Conservation (phyloP, 768 basidiomycete species). For the Albatrellus ellisii region DNA sequence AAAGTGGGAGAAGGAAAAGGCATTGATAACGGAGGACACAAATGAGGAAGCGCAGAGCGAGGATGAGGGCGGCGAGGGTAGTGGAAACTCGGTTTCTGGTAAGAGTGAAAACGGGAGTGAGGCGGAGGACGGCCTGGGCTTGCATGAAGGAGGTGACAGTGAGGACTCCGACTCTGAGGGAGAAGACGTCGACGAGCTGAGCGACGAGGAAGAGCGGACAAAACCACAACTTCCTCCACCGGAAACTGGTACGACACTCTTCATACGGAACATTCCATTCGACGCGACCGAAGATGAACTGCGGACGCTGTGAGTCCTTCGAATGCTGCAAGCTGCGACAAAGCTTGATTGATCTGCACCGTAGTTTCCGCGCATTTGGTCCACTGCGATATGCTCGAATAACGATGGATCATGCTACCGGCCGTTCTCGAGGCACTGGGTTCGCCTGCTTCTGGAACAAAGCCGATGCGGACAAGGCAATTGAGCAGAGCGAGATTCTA, state of each 20-base stretch:
- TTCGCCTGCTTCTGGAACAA: conserved; percentile 97
- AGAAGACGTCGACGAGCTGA: conserved; percentile 14
- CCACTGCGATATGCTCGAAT: conserved; percentile 89
- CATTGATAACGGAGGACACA: no score
- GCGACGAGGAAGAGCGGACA: conserved; percentile 29
- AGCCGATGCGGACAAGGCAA: conserved; percentile 75
- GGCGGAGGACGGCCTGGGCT: conserved; percentile 27
- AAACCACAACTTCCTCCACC: conserved; percentile 69
- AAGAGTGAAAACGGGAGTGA: conserved; percentile 14
- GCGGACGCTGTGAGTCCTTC: conserved; percentile 53
- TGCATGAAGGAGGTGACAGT: conserved; percentile 30
- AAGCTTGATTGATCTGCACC: background rate
- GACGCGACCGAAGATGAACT: conserved; percentile 89
- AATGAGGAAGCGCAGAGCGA: conserved; percentile 22
- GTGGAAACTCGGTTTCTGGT: no score
- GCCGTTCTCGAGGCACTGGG: conserved; percentile 86
- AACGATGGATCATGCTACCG: conserved; percentile 70
- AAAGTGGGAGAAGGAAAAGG: conserved; percentile 76
- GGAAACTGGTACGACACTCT: conserved; percentile 83
- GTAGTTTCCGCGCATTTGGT: conserved; percentile 84
- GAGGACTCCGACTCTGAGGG: conserved; percentile 26
- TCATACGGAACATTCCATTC: conserved; percentile 89
- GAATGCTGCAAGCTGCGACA: no score
- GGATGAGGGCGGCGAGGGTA: conserved; percentile 23
- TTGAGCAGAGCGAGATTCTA: conserved; percentile 68